Evolutionary conservation across 1,284 basidiomycete genomes (phyloP), one percentile per base, ranked within the genome.

Genomic region (Papiliotrema fonsecae): DNA sequence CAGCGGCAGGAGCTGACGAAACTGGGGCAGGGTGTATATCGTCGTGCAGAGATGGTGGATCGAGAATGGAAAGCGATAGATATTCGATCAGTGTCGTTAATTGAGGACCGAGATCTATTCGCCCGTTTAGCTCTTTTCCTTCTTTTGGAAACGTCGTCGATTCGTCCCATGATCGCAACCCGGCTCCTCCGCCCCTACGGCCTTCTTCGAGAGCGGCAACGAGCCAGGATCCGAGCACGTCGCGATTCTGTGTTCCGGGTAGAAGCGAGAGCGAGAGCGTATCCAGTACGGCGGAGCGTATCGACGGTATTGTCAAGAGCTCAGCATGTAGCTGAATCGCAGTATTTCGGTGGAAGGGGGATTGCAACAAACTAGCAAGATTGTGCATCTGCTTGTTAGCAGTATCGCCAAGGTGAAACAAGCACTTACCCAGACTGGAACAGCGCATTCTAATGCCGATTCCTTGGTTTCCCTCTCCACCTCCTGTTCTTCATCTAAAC

Each of bases 381-480:
- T 96, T 89, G 72, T 96, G 88, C 32, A 89, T 74, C 90, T 92
- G 62, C 11, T 16, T 21, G 25, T 50, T 34, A 40, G 47, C 25
- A 2, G 16, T 26, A 21, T 24, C 25, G 4, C 5, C 6, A 49
- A 24, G 2, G 10, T 10, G 9, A 22, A 19, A 45, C 11, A 18
- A 6, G 26, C 1, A 62, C 88, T 63, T 65, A 93, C 89, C 92
- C 92, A 96, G 51, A 93, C 88, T 6, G 89, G 90, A 47, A 89
- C 70, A 2, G 79, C 68, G 7, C 67, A 58, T n/a, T 65, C 65
- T 30, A 73, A 37, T 13, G 64, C 64, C 1, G 56, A 62, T 55
- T 62, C 67, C 35, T 58, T 62, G 22, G 69, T 40, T 72, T 61
- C 77, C 64, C 42, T 76, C 61, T 79, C 63, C 39, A 76, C 77